Conservation (phyloP, 2,329 filamentous ascomycete species). For the Pestalotiopsis sp. region DNA sequence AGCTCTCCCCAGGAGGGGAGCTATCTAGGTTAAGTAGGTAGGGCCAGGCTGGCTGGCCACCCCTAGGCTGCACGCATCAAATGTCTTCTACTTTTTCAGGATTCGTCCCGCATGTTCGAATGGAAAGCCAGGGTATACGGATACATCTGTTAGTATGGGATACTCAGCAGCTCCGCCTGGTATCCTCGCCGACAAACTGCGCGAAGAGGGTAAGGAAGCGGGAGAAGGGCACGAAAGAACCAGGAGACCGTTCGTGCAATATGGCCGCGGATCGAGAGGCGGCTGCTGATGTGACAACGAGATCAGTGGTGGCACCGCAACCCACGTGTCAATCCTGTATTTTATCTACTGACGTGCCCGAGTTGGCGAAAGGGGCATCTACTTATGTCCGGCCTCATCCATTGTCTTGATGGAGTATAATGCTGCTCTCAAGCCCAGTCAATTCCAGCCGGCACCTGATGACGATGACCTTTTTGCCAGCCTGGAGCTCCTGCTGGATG, state of each 20-base stretch:
- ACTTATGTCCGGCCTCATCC: too few relatives aligned
- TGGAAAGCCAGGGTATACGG: slow-evolving; percentile 1
- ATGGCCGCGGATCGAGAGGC: slow-evolving; percentile 32
- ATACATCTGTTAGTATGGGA: too few relatives aligned
- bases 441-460: not conserved
- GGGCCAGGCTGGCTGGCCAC: too few relatives aligned
- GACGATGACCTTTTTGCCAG: not conserved
- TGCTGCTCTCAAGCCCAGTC: not conserved
- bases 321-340: too few relatives aligned
- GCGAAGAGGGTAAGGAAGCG: slow-evolving; percentile 26
- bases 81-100: too few relatives aligned
- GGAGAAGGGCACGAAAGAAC: slow-evolving; percentile 30
- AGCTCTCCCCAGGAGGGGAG: too few relatives aligned
- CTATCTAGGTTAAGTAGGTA: too few relatives aligned
- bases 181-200: slow-evolving; percentile 3
- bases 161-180: too few relatives aligned
- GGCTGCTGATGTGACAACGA: slow-evolving; percentile 29
- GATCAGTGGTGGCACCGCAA: slow-evolving; percentile 17
- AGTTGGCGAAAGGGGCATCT: not conserved
- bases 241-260: slow-evolving; percentile 34
- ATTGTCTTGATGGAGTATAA: not conserved
- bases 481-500: not conserved
- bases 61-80: too few relatives aligned
- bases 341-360: not conserved
- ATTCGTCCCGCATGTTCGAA: too few relatives aligned